A percentile compares a stretch with the other conserved stretches of the same genome.
Evolutionary conservation across 192 early-diverging fungal species (phyloP).

Genomic region (Mycoemilia scoparia): DNA sequence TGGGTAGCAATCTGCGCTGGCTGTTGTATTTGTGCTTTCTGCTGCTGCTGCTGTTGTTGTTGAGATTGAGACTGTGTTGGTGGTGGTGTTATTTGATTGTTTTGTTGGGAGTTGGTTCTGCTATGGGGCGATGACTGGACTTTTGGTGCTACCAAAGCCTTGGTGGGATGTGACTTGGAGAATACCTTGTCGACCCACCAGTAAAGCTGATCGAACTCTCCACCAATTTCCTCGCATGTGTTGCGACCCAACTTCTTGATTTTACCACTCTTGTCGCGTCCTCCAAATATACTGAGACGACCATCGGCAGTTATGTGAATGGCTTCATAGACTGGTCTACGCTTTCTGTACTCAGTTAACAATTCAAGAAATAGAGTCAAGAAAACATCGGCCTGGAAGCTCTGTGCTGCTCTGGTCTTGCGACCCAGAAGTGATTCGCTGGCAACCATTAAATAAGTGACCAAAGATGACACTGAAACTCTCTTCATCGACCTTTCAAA

Average conservation of each 20-base stretch:
- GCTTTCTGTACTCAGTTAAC: constrained; percentile 29
- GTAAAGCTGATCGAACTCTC: constrained; percentile 32
- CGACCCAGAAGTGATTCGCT: constrained; percentile 23
- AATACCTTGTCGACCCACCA: constrained; percentile 30
- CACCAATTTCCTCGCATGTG: constrained; percentile 30
- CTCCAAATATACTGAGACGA: background rate
- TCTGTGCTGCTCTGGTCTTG: too few relatives aligned
- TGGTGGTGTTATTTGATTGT: background rate
- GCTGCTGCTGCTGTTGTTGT: background rate
- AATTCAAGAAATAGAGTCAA: constrained; percentile 21
- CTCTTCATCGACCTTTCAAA: constrained; percentile 17
- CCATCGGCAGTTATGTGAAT: constrained; percentile 19
- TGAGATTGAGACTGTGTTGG: background rate
- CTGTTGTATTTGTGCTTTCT: background rate
- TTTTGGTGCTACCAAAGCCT: constrained; percentile 12
- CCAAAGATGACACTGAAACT: constrained; percentile 11
- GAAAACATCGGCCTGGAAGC: constrained; percentile 28
- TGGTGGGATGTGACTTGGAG: constrained; percentile 18
- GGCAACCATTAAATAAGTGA: constrained; percentile 19
- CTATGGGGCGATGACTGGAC: constrained; percentile 19
- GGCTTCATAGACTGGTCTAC: constrained; percentile 29
- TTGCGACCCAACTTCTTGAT: constrained; percentile 11
- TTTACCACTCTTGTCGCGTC: background rate
- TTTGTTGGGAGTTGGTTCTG: constrained; percentile 21
- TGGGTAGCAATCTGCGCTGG: too few relatives aligned